A percentile compares a stretch with the other conserved stretches of the same genome.
phyloP scores from a whole-genome alignment of 176 grass and related monocot genomes.

The Panicum miliaceum region DNA sequence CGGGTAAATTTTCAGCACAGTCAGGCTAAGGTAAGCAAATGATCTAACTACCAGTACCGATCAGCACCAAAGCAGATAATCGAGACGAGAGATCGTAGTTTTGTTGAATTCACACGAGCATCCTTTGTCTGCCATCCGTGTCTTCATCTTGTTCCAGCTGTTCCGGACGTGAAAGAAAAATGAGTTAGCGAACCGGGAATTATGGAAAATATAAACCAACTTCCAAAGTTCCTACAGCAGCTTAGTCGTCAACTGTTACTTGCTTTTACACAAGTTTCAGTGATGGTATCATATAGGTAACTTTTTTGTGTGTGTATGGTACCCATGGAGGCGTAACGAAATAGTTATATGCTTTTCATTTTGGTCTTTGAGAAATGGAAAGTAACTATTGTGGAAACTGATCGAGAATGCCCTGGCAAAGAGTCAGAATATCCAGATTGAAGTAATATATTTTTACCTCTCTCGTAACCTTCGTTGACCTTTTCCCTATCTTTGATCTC shows the following conservation, averaged over 20 bases:
- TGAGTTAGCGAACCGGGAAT: background rate
- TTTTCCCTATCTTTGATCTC: conserved; percentile 46
- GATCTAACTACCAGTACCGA: background rate
- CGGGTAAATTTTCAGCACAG: no score
- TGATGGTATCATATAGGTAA: no score
- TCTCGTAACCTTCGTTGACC: conserved; percentile 54
- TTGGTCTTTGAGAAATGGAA: background rate
- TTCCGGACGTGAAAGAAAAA: conserved; percentile 17
- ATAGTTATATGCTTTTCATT: background rate
- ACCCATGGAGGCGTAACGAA: background rate
- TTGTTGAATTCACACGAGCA: conserved; percentile 5
- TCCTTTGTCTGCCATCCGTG: conserved; percentile 21
- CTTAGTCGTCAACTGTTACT: background rate
- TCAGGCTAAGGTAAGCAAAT: background rate
- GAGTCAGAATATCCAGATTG: background rate
- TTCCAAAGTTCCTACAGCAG: background rate
- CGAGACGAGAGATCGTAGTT: background rate
- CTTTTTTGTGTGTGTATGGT: background rate
- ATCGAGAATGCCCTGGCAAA: background rate
- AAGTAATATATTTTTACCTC: conserved; percentile 50
- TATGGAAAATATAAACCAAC: conserved; percentile 1
- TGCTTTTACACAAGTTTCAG: background rate
- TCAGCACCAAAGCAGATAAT: background rate
- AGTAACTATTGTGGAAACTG: background rate
- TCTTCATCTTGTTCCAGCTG: conserved; percentile 60